phyloP scores from a whole-genome alignment of 169 alveolate genomes.

The Plasmodium relictum region DNA sequence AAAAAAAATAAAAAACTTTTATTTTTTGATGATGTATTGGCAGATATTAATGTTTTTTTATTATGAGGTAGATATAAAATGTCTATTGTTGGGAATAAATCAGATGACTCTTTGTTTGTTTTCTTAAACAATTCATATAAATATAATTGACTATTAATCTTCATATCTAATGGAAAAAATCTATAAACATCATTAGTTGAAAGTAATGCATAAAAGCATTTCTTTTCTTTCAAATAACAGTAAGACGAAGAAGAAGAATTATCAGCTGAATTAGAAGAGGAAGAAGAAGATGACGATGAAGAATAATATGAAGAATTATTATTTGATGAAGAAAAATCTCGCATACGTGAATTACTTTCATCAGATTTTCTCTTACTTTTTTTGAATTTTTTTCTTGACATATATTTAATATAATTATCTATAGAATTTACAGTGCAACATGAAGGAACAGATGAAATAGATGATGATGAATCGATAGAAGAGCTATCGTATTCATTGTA shows the following conservation, averaged over 20 bases:
- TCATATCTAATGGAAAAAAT: constrained; percentile 51
- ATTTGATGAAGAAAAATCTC: constrained; percentile 3
- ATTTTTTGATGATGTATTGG: constrained; percentile 8
- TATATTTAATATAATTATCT: constrained; percentile 54
- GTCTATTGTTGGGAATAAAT: constrained; percentile 68
- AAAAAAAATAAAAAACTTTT: constrained; percentile 31
- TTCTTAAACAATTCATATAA: constrained; percentile 55
- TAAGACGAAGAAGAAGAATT: constrained; percentile 48
- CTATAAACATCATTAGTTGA: constrained; percentile 48
- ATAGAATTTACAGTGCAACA: constrained; percentile 51
- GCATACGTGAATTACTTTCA: background rate
- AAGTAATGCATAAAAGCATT: constrained; percentile 50
- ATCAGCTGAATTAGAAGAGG: constrained; percentile 11
- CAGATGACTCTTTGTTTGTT: constrained; percentile 62
- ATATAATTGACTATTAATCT: constrained; percentile 27
- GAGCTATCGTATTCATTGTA: constrained; percentile 6
- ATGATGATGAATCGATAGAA: constrained; percentile 14
- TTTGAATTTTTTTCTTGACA: constrained; percentile 24
- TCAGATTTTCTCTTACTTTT: background rate
- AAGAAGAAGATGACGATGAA: background rate
- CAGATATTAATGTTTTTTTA: constrained; percentile 27
- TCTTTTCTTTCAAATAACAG: constrained; percentile 25
- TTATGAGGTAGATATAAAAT: constrained; percentile 63
- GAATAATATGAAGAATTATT: constrained; percentile 9
- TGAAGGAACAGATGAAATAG: constrained; percentile 46